Percentiles rank a stretch among this genome's conserved stretches.
phyloP scores from a whole-genome alignment of 768 basidiomycete genomes.

The Pulveroboletus sp. region DNA sequence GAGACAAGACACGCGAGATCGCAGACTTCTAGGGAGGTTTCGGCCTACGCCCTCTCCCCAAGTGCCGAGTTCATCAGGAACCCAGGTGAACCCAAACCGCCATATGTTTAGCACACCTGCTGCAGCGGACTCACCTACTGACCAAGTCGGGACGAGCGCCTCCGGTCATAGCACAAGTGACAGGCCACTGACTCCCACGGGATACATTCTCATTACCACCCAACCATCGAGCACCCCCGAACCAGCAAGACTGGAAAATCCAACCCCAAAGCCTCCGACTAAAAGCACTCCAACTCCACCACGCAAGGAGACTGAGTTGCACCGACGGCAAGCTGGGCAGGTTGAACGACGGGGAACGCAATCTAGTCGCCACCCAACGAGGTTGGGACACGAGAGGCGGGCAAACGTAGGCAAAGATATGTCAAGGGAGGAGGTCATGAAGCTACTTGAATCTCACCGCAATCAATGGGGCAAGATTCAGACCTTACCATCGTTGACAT shows the following conservation, averaged over 20 bases:
- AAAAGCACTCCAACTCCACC: conserved; percentile 18
- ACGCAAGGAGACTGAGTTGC: conserved; percentile 49
- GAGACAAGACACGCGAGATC: conserved; percentile 25
- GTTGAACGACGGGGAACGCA: conserved; percentile 60
- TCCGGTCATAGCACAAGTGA: conserved; percentile 25
- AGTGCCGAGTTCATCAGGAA: conserved; percentile 23
- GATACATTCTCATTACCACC: conserved; percentile 23
- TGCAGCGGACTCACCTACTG: conserved; percentile 29
- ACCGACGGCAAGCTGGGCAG: conserved; percentile 59
- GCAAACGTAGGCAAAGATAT: conserved; percentile 40
- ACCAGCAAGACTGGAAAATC: conserved; percentile 17
- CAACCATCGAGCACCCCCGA: conserved; percentile 25
- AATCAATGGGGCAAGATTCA: conserved; percentile 52
- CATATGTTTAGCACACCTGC: conserved; percentile 29
- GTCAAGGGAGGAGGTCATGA: conserved; percentile 52
- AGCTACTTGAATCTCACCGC: conserved; percentile 58
- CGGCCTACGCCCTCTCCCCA: conserved; percentile 25
- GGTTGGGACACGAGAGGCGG: conserved; percentile 43
- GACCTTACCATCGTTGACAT: conserved; percentile 41
- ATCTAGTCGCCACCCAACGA: conserved; percentile 65
- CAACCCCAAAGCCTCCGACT: conserved; percentile 16
- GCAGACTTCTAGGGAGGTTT: conserved; percentile 22
- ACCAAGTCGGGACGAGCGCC: conserved; percentile 25
- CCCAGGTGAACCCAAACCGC: conserved; percentile 31
- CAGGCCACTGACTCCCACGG: conserved; percentile 28